These are phyloP conservation scores for Hyphopichia homilentoma DNA, from an alignment of 805 yeast genomes.

Conservation along the genomic window DNA sequence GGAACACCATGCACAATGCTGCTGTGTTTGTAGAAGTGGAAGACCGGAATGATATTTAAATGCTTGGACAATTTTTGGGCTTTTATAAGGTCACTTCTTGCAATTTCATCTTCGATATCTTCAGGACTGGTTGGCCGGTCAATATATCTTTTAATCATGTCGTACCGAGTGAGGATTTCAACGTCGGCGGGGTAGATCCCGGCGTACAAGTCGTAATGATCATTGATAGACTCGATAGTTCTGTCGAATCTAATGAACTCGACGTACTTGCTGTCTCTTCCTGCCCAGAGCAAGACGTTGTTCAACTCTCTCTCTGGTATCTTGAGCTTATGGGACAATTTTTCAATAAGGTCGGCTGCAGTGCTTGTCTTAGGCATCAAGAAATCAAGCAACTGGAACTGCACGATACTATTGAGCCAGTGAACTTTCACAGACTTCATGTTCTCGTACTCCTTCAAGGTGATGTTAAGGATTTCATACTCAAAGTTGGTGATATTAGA, in stretches of 20 bases:
- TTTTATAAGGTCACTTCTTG: conserved; percentile 18
- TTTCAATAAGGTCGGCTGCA: conserved; percentile 48
- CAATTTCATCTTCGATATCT: conserved; percentile 22
- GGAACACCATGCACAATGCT: conserved; percentile 77
- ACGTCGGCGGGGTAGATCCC: conserved; percentile 43
- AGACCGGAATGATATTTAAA: conserved; percentile 55
- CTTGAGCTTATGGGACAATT: conserved; percentile 52
- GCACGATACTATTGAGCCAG: conserved; percentile 71
- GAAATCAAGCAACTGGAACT: conserved; percentile 65
- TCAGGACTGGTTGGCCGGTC: conserved; percentile 16
- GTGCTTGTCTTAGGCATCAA: conserved; percentile 62
- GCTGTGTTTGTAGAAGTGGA: conserved; percentile 73
- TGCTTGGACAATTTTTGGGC: conserved; percentile 22
- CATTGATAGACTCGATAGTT: conserved; percentile 30
- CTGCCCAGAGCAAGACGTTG: conserved; percentile 56
- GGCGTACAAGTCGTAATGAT: conserved; percentile 34
- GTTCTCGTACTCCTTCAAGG: conserved; percentile 73
- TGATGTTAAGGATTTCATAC: conserved; percentile 74
- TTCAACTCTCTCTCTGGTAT: conserved; percentile 45
- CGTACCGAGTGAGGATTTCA: conserved; percentile 33
- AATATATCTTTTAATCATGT: conserved; percentile 25
- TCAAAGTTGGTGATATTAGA: conserved; percentile 48
- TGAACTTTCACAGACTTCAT: conserved; percentile 61
- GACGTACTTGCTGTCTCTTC: conserved; percentile 35
- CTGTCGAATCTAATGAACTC: conserved; percentile 36